Conservation (phyloP, 2,329 filamentous ascomycete genomes). For the Pochonia chlamydosporia region DNA sequence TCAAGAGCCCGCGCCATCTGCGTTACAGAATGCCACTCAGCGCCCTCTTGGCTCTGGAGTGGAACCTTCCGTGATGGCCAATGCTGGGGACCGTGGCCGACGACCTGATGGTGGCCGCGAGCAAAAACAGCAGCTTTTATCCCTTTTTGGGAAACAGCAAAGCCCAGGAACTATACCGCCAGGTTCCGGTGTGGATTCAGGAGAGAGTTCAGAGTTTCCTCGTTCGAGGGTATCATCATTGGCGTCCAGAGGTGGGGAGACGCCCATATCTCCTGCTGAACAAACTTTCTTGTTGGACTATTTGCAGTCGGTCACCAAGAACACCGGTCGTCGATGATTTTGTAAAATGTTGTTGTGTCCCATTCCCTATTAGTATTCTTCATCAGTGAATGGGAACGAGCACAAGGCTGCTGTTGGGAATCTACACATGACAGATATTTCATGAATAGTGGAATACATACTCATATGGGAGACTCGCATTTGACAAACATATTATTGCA, state of each 20-base stretch:
- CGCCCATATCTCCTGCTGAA: conserved; percentile 61
- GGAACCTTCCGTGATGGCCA: not conserved
- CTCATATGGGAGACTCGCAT: not conserved
- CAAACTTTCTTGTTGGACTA: conserved; percentile 73
- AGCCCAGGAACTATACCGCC: not conserved
- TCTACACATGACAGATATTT: not conserved
- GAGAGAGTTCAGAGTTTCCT: conserved; percentile 11
- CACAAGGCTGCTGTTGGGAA: not conserved
- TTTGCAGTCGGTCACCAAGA: conserved; percentile 51
- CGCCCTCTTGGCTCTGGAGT: not conserved
- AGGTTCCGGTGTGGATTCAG: not conserved
- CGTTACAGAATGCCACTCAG: conserved; percentile 14
- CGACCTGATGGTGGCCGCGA: conserved; percentile 21
- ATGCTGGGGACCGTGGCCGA: conserved; percentile 5
- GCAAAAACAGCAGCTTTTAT: conserved; percentile 41
- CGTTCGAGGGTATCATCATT: conserved; percentile 38
- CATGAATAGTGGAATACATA: not conserved
- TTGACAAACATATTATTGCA: not conserved
- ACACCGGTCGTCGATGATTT: conserved; percentile 23
- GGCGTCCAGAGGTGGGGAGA: conserved; percentile 36
- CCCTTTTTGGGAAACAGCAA: conserved; percentile 52
- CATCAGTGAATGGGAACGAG: not conserved
- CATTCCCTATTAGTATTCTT: not conserved
- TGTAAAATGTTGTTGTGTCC: not conserved
- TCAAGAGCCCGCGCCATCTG: conserved; percentile 17